phyloP scores from a whole-genome alignment of 306 rosid species.

The Sechiopsis laciniata region DNA sequence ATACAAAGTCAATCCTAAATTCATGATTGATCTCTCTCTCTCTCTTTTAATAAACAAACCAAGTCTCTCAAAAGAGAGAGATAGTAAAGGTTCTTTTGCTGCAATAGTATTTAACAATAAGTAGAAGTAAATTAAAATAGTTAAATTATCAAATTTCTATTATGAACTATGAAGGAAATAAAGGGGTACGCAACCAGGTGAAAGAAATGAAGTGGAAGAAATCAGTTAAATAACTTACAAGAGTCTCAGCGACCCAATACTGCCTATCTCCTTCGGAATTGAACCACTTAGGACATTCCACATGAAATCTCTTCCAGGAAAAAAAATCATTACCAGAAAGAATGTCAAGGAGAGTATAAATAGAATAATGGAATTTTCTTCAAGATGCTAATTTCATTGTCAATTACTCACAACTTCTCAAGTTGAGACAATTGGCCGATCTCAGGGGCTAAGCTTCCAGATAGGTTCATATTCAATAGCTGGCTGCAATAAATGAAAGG shows the following conservation, averaged over 20 bases:
- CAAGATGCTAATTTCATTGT: neutral
- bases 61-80: too few relatives aligned
- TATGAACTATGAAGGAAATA: constrained; percentile 22
- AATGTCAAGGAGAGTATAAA: constrained; percentile 20
- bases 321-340: constrained; percentile 29
- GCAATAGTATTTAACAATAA: neutral
- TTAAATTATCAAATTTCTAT: constrained; percentile 15
- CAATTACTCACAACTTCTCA: constrained; percentile 48
- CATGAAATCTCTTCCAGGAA: constrained; percentile 63
- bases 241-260: constrained; percentile 47
- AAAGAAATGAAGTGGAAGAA: neutral
- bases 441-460: constrained; percentile 63
- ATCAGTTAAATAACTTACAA: constrained; percentile 48
- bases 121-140: constrained; percentile 1
- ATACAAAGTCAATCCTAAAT: too few relatives aligned
- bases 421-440: constrained; percentile 63
- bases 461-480: constrained; percentile 52
- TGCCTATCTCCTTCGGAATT: constrained; percentile 77
- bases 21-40: too few relatives aligned
- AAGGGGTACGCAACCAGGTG: neutral
- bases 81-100: neutral
- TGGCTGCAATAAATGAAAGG: constrained; percentile 44
- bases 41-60: too few relatives aligned
- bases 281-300: constrained; percentile 72
- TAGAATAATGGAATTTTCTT: neutral